Conservation (phyloP, 768 basidiomycete genomes). For the Amanita thiersii region DNA sequence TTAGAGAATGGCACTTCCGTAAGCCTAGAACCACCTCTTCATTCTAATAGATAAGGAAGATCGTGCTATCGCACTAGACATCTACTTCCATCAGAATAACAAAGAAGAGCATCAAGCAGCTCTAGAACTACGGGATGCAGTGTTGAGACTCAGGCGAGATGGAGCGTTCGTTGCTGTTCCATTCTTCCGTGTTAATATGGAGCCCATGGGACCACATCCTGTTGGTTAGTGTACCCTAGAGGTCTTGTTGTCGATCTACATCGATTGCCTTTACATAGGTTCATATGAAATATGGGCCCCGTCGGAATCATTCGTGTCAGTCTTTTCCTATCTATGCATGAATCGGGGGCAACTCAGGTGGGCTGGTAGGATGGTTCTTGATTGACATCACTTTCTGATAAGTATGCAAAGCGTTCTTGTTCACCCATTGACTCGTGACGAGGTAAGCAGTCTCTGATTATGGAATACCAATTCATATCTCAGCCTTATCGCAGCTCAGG, state of each 20-base stretch:
- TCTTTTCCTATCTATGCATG: slow-evolving; percentile 70
- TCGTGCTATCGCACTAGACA: slow-evolving; percentile 38
- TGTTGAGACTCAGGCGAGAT: slow-evolving; percentile 60
- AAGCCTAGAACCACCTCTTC: slow-evolving; percentile 15
- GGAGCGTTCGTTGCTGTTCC: slow-evolving; percentile 80
- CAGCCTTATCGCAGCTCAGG: slow-evolving; percentile 32
- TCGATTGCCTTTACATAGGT: slow-evolving; percentile 31
- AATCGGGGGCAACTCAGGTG: slow-evolving; percentile 67
- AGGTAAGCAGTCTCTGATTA: slow-evolving; percentile 32
- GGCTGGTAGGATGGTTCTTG: background rate
- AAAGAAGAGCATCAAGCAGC: slow-evolving; percentile 54
- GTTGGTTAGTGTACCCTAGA: slow-evolving; percentile 38
- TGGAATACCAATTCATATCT: background rate
- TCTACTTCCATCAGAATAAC: slow-evolving; percentile 72
- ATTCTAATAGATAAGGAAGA: background rate
- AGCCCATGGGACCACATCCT: slow-evolving; percentile 69
- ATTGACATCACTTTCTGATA: background rate
- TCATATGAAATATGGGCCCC: slow-evolving; percentile 83
- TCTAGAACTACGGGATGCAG: slow-evolving; percentile 60
- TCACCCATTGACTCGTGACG: slow-evolving; percentile 65
- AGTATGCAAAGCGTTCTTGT: slow-evolving; percentile 55
- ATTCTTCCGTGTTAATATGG: slow-evolving; percentile 59
- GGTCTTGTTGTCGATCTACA: background rate
- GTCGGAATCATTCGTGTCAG: slow-evolving; percentile 60
- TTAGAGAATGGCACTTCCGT: slow-evolving; percentile 80